Evolutionary conservation across 225 moss, liverwort and hornwort genomes (phyloP).

Genomic region (Pseudisothecium myosuroides): DNA sequence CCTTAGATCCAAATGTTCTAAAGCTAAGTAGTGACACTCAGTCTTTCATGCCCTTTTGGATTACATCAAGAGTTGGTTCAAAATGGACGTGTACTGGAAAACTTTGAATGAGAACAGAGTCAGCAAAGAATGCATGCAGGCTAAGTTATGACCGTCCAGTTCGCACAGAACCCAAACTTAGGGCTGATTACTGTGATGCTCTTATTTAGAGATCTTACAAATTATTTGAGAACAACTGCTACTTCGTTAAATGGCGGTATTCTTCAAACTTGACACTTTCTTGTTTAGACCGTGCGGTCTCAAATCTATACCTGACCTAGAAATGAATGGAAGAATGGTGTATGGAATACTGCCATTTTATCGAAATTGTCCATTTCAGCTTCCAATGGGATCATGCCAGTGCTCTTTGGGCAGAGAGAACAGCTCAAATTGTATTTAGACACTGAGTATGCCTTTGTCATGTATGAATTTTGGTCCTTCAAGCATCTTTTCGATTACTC

Average conservation of each 20-base stretch:
- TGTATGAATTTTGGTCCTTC: not conserved
- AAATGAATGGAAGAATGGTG: not conserved
- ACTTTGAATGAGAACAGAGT: slow-evolving; percentile 69
- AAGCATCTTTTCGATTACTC: not conserved
- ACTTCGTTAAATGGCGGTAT: too few species aligned
- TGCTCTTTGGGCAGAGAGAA: not conserved
- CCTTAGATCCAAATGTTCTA: not conserved
- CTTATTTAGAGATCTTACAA: slow-evolving; percentile 55
- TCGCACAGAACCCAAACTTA: slow-evolving; percentile 61
- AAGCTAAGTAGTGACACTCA: not conserved
- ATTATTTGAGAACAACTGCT: slow-evolving; percentile 32
- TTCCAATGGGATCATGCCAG: not conserved
- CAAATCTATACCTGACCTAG: not conserved
- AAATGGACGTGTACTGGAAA: slow-evolving; percentile 71
- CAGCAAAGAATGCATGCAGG: slow-evolving; percentile 60
- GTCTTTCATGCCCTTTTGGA: slow-evolving; percentile 53
- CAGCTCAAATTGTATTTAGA: not conserved
- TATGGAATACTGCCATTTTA: not conserved
- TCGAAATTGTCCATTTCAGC: not conserved
- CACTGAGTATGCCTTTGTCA: not conserved
- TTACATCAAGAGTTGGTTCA: slow-evolving; percentile 44
- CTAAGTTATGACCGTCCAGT: slow-evolving; percentile 62
- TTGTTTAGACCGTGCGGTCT: too few species aligned
- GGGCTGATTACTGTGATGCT: slow-evolving; percentile 39
- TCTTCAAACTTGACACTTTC: too few species aligned